Evolutionary conservation across 2,329 filamentous ascomycete genomes (phyloP).

Genomic region (Exophiala dermatitidis): DNA sequence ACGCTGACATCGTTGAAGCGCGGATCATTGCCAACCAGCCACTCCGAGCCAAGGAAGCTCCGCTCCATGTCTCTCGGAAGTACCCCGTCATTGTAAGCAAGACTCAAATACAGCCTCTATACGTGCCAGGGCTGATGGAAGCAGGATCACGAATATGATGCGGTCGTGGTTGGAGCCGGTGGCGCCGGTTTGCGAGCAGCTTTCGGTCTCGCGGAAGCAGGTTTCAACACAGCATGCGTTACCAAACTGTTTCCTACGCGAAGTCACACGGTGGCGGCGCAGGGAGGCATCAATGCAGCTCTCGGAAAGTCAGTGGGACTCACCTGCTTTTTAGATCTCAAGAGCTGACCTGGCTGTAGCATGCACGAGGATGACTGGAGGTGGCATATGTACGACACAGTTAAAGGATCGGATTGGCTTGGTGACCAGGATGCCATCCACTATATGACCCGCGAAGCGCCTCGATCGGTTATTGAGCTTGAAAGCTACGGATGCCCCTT

Average conservation of each 20-base stretch:
- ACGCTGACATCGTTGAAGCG: conserved; percentile 44
- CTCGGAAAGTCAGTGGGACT: conserved; percentile 41
- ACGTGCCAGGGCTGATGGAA: not conserved
- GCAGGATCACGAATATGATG: conserved; percentile 87
- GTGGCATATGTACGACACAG: conserved; percentile 56
- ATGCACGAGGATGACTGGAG: conserved; percentile 52
- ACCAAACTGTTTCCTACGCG: conserved; percentile 58
- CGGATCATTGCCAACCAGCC: conserved; percentile 80
- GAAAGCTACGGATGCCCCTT: conserved; percentile 98
- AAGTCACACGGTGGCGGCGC: conserved; percentile 60
- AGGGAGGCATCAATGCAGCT: conserved; percentile 57
- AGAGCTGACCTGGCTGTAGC: conserved; percentile 26
- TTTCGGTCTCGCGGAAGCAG: conserved; percentile 56
- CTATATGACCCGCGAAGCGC: conserved; percentile 53
- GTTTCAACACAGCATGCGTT: conserved; percentile 59
- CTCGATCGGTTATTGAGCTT: conserved; percentile 54
- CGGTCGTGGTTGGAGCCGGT: conserved; percentile 64
- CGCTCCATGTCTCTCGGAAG: conserved; percentile 76
- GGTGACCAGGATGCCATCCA: conserved; percentile 55
- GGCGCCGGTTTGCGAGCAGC: conserved; percentile 58
- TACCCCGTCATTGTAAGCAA: conserved; percentile 84
- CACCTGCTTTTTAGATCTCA: not conserved
- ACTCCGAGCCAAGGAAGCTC: conserved; percentile 87
- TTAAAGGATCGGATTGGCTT: conserved; percentile 54
- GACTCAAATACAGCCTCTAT: not conserved